Evolutionary conservation across 2,329 filamentous ascomycete species (phyloP).

Genomic region (Hypoxylon sp.): DNA sequence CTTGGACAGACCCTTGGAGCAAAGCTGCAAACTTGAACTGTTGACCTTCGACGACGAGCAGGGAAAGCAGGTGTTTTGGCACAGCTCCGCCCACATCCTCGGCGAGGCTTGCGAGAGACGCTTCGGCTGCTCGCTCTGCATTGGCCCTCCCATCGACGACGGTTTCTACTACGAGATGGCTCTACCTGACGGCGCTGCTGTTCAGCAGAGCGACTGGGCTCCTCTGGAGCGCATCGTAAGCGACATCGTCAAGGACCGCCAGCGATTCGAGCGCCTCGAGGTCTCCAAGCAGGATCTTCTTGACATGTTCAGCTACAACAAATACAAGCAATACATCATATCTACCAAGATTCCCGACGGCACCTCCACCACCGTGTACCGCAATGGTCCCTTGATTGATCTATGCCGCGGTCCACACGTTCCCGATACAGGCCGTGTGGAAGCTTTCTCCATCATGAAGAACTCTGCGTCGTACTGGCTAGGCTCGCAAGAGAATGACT

Average conservation of each 20-base stretch:
- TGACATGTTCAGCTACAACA: slow-evolving; percentile 98
- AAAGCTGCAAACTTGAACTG: slow-evolving; percentile 86
- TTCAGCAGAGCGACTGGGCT: slow-evolving; percentile 85
- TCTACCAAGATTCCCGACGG: slow-evolving; percentile 91
- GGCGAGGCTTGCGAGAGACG: slow-evolving; percentile 93
- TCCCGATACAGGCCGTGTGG: slow-evolving; percentile 91
- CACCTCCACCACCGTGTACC: slow-evolving; percentile 93
- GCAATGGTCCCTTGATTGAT: slow-evolving; percentile 94
- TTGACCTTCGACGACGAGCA: slow-evolving; percentile 81
- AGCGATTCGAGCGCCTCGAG: slow-evolving; percentile 90
- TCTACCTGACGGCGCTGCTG: slow-evolving; percentile 76
- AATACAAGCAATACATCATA: slow-evolving; percentile 99
- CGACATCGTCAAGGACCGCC: slow-evolving; percentile 95
- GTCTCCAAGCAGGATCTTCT: slow-evolving; percentile 92
- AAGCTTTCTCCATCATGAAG: slow-evolving; percentile 94
- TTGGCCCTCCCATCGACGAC: slow-evolving; percentile 83
- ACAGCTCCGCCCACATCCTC: slow-evolving; percentile 95
- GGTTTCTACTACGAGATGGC: slow-evolving; percentile 99
- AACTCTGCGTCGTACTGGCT: slow-evolving; percentile 86
- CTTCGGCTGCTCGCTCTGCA: slow-evolving; percentile 92
- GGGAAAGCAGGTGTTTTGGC: slow-evolving; percentile 98
- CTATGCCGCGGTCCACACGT: slow-evolving; percentile 96
- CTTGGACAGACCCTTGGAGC: slow-evolving; percentile 89
- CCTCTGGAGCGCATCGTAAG: slow-evolving; percentile 84
- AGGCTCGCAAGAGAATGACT: slow-evolving; percentile 93